A percentile compares a stretch with the other conserved stretches of the same genome.
Conservation (phyloP, 345 rosid species). For the Lepidium africanum region DNA sequence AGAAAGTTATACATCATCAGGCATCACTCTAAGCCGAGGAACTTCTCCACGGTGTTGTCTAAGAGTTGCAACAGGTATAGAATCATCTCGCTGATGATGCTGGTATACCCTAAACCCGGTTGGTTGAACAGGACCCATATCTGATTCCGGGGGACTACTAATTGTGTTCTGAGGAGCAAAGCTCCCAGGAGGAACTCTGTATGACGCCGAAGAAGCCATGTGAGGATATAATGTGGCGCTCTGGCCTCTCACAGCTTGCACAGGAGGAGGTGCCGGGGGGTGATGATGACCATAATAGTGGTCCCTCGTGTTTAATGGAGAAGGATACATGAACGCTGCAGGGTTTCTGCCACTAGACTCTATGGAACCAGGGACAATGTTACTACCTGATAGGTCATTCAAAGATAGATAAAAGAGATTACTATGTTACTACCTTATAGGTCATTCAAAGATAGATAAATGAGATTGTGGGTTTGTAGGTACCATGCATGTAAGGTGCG, state of each 20-base stretch:
- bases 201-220: slow-evolving; percentile 30
- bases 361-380: slow-evolving; percentile 40
- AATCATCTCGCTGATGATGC: slow-evolving; percentile 38
- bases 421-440: slow-evolving; percentile 24
- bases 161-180: slow-evolving; percentile 35
- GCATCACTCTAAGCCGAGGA: slow-evolving; percentile 69
- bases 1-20: slow-evolving; percentile 54
- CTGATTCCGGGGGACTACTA: slow-evolving; percentile 36
- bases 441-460: neutral
- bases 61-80: slow-evolving; percentile 34
- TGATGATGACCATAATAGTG: slow-evolving; percentile 35
- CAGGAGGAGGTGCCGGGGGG: slow-evolving; percentile 40
- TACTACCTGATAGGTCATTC: slow-evolving; percentile 25
- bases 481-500: slow-evolving; percentile 67
- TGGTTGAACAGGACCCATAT: slow-evolving; percentile 44
- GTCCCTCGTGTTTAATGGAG: slow-evolving; percentile 37
- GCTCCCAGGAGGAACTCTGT: slow-evolving; percentile 30
- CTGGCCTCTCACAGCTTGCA: slow-evolving; percentile 58
- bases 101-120: slow-evolving; percentile 51
- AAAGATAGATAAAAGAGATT: neutral
- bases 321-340: slow-evolving; percentile 31
- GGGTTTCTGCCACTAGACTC: slow-evolving; percentile 53
- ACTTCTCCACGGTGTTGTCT: slow-evolving; percentile 47
- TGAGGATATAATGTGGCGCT: slow-evolving; percentile 43
- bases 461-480: neutral